These are phyloP conservation scores for Rhodotorula sp. DNA, from an alignment of 1,284 basidiomycete genomes.

Conservation along the genomic window DNA sequence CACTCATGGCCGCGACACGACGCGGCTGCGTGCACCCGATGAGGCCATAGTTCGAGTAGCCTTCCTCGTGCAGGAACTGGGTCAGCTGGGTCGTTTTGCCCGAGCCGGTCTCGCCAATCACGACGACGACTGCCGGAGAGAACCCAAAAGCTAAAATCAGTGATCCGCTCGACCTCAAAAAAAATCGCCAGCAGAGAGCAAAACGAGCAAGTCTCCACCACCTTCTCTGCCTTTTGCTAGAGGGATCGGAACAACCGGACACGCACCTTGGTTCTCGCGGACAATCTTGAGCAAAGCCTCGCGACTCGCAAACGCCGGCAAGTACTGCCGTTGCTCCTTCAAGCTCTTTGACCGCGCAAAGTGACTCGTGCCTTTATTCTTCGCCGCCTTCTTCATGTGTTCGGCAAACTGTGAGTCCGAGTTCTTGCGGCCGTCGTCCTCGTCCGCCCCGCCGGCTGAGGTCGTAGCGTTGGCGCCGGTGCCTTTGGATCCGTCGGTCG, in stretches of 20 bases:
- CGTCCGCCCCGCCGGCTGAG: conserved; percentile 53
- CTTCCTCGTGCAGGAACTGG: conserved; percentile 96
- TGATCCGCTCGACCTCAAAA: conserved; percentile 67
- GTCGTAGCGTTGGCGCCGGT: conserved; percentile 42
- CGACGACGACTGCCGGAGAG: conserved; percentile 66
- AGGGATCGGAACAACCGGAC: background rate
- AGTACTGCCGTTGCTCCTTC: conserved; percentile 92
- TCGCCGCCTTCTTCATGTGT: conserved; percentile 64
- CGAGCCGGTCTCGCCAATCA: conserved; percentile 51
- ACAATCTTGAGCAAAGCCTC: conserved; percentile 88
- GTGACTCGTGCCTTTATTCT: conserved; percentile 7
- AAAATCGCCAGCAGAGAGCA: no score
- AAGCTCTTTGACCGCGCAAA: conserved; percentile 62
- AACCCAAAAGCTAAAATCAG: conserved; percentile 65
- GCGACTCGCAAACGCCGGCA: conserved; percentile 95
- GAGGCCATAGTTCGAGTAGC: conserved; percentile 81
- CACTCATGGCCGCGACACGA: conserved; percentile 98
- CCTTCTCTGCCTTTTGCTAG: background rate
- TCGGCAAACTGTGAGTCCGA: conserved; percentile 94
- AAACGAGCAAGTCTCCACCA: conserved; percentile 45
- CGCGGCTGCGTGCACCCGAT: conserved; percentile 98
- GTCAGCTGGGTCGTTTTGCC: conserved; percentile 98
- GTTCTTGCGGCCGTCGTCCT: conserved; percentile 64
- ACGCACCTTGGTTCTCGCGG: conserved; percentile 88
- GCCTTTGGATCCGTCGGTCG: background rate